phyloP scores from a whole-genome alignment of 2,329 filamentous ascomycete species.

The Aspergillus pseudonomiae region DNA sequence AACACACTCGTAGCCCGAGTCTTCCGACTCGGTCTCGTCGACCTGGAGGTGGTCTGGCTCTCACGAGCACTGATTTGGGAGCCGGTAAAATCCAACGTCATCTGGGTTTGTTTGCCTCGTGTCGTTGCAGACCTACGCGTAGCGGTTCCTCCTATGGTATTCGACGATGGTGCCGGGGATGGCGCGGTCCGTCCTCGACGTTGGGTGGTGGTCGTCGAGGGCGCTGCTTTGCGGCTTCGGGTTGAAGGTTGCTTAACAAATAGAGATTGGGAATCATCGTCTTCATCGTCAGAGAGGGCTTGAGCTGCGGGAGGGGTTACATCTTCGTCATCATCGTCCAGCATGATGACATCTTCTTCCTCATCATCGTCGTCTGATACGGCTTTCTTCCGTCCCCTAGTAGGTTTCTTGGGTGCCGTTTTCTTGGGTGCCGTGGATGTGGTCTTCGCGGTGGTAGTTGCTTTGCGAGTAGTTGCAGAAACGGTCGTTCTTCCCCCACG shows the following conservation, averaged over 20 bases:
- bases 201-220: constrained; percentile 26
- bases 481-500: constrained; percentile 47
- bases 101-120: constrained; percentile 38
- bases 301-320: constrained; percentile 21
- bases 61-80: constrained; percentile 39
- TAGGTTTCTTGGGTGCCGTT: constrained; percentile 21
- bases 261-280: constrained; percentile 43
- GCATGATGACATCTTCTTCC: constrained; percentile 44
- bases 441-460: constrained; percentile 35
- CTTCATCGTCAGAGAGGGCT: constrained; percentile 33
- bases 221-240: constrained; percentile 27
- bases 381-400: constrained; percentile 31
- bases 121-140: constrained; percentile 28
- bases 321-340: constrained; percentile 38
- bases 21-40: constrained; percentile 32
- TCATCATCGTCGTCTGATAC: constrained; percentile 46
- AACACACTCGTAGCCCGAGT: constrained; percentile 39
- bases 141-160: constrained; percentile 31
- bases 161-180: constrained; percentile 38
- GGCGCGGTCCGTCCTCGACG: constrained; percentile 31
- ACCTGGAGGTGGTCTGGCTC: constrained; percentile 11
- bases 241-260: constrained; percentile 45
- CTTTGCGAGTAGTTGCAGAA: constrained; percentile 42
- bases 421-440: constrained; percentile 35
- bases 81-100: constrained; percentile 45